Percentiles rank a stretch among this genome's conserved stretches.
Evolutionary conservation across 495 filamentous ascomycete genomes (phyloP).

Genomic region (Podospora fimiseda): DNA sequence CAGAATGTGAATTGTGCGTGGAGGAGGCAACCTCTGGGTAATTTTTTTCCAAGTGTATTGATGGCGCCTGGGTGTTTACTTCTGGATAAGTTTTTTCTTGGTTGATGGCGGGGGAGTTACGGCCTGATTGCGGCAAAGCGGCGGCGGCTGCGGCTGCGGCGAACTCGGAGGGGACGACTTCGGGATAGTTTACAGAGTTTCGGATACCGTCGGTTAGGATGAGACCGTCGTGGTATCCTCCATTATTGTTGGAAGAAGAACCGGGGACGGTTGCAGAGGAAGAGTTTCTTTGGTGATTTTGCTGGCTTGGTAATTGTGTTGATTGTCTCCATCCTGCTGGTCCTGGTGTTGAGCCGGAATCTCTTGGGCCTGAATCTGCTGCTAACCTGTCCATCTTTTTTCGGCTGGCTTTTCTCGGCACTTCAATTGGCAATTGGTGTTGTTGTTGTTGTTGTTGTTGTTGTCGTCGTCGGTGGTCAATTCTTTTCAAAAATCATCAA

Average conservation of each 20-base stretch:
- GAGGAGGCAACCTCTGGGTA: slow-evolving; percentile 12
- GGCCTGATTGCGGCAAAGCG: too few relatives aligned
- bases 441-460: not conserved
- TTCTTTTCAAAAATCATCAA: too few relatives aligned
- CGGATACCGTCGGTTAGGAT: slow-evolving; percentile 5
- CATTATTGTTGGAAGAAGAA: too few relatives aligned
- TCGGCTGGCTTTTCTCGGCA: not conserved
- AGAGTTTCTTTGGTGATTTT: too few relatives aligned
- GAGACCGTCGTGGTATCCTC: slow-evolving; percentile 14
- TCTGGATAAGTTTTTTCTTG: not conserved
- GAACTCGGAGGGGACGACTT: slow-evolving; percentile 8
- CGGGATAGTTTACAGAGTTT: slow-evolving; percentile 10
- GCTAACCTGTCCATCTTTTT: not conserved
- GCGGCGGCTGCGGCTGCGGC: too few relatives aligned
- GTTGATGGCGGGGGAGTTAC: not conserved
- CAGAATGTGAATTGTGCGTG: not conserved
- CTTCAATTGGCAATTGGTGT: not conserved
- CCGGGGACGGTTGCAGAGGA: too few relatives aligned
- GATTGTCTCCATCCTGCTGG: not conserved
- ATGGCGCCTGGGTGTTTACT: slow-evolving; percentile 1
- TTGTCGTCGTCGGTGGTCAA: not conserved
- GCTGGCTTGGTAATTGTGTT: too few relatives aligned
- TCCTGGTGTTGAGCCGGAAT: not conserved
- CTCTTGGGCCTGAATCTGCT: not conserved
- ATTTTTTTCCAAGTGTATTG: slow-evolving; percentile 8